Evolutionary conservation across 768 basidiomycete genomes (phyloP).

Genomic region (Auriscalpium orientale): DNA sequence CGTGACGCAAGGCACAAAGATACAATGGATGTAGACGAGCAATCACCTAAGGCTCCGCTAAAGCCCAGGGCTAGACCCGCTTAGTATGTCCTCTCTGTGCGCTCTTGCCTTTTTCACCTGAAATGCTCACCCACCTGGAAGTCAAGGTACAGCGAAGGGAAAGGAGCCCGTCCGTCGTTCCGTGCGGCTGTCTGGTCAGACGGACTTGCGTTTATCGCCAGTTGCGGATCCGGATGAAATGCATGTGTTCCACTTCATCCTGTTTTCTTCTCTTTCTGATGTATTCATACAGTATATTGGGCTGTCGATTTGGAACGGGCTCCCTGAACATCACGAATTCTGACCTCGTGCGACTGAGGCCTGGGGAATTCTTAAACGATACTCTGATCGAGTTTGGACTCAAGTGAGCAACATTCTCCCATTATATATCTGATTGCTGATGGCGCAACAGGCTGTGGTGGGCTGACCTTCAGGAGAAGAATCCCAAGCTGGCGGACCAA

Average conservation of each 20-base stretch:
- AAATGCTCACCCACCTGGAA: neutral
- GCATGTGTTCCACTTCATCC: neutral
- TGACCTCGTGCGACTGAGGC: constrained; percentile 66
- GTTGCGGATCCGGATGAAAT: constrained; percentile 12
- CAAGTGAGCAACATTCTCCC: constrained; percentile 48
- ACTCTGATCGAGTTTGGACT: constrained; percentile 94
- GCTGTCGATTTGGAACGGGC: constrained; percentile 67
- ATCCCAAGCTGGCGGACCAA: constrained; percentile 60
- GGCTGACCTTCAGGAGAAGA: constrained; percentile 40
- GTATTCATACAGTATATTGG: constrained; percentile 48
- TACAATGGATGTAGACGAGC: neutral
- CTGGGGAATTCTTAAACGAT: constrained; percentile 89
- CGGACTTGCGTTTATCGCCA: constrained; percentile 2
- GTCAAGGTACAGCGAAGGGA: neutral
- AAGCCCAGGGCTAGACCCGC: neutral
- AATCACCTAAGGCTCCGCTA: neutral
- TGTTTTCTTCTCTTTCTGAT: neutral
- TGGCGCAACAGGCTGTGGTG: constrained; percentile 55
- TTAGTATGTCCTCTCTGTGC: neutral
- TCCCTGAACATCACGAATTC: constrained; percentile 77
- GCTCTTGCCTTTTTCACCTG: neutral
- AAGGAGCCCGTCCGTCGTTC: constrained; percentile 7
- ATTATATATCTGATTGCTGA: neutral
- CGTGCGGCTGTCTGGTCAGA: constrained; percentile 8
- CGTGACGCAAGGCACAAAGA: neutral